Evolutionary conservation across 306 rosid species (phyloP).

Genomic region (Hippophae rhamnoides): DNA sequence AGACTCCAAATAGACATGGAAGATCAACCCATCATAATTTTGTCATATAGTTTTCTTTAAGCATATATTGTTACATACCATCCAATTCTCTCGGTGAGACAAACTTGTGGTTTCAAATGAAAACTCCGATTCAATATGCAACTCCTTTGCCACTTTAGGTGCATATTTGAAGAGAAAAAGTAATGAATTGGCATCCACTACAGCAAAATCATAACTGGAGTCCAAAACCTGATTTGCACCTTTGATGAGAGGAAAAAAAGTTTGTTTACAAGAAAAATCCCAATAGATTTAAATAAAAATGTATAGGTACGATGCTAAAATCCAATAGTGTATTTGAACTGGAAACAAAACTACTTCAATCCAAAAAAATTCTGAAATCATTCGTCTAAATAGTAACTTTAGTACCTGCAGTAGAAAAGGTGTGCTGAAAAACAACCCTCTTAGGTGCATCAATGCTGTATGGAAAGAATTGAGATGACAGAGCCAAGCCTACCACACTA

Average conservation of each 20-base stretch:
- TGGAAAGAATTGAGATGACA: conserved; percentile 90
- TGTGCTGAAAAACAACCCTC: conserved; percentile 75
- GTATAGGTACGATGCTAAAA: background rate
- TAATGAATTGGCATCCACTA: conserved; percentile 88
- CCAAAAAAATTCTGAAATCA: too few species aligned
- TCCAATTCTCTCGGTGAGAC: conserved; percentile 62
- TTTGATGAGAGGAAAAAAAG: too few species aligned
- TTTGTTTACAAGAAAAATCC: too few species aligned
- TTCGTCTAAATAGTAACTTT: background rate
- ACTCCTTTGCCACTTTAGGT: conserved; percentile 73
- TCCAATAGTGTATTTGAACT: background rate
- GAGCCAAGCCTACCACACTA: conserved; percentile 57
- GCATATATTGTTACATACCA: conserved; percentile 35
- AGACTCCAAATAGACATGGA: background rate
- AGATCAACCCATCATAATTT: conserved; percentile 7
- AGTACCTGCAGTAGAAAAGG: conserved; percentile 69
- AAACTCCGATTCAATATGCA: conserved; percentile 49
- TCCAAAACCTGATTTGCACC: conserved; percentile 27
- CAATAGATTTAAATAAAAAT: background rate
- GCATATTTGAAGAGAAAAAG: conserved; percentile 69
- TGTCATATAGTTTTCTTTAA: conserved; percentile 9
- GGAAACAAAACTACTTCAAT: too few species aligned
- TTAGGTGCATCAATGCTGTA: conserved; percentile 77
- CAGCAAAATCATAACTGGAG: conserved; percentile 77
- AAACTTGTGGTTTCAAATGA: conserved; percentile 50